Conservation (phyloP, 2,329 filamentous ascomycete genomes). For the Talaromyces islandicus region DNA sequence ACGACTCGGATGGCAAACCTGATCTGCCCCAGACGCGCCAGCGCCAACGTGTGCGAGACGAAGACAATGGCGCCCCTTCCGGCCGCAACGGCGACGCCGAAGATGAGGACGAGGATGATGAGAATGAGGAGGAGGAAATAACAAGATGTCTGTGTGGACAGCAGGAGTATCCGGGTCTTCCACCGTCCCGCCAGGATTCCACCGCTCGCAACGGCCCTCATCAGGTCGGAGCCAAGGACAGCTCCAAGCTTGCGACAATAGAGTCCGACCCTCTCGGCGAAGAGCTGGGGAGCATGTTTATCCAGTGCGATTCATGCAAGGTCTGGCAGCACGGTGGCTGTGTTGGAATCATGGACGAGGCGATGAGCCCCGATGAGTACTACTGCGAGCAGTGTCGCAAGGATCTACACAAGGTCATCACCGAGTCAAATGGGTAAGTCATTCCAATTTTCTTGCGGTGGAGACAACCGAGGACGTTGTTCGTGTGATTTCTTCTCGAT, state of each 20-base stretch:
- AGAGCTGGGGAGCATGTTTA: constrained; percentile 89
- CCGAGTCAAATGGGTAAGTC: constrained; percentile 77
- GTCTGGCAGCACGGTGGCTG: constrained; percentile 99
- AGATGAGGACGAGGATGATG: constrained; percentile 54
- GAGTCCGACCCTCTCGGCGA: constrained; percentile 62
- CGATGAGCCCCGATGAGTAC: constrained; percentile 90
- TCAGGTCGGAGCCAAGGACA: constrained; percentile 50
- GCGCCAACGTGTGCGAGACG: constrained; percentile 67
- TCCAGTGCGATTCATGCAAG: constrained; percentile 95
- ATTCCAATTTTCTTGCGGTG: background rate
- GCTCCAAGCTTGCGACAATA: constrained; percentile 54
- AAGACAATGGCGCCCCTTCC: constrained; percentile 54
- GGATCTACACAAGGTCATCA: constrained; percentile 80
- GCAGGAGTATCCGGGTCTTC: constrained; percentile 86
- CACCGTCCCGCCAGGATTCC: constrained; percentile 51
- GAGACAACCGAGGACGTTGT: background rate
- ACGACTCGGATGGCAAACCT: constrained; percentile 51
- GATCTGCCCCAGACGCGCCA: constrained; percentile 68
- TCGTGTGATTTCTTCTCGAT: background rate
- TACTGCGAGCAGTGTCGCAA: constrained; percentile 94
- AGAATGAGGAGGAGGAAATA: constrained; percentile 77
- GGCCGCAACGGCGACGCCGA: constrained; percentile 51
- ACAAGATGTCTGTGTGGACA: constrained; percentile 93
- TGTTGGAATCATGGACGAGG: constrained; percentile 93
- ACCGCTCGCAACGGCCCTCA: constrained; percentile 49